Evolutionary conservation across 1,284 basidiomycete species (phyloP).

Genomic region (Inonotus obliquus): DNA sequence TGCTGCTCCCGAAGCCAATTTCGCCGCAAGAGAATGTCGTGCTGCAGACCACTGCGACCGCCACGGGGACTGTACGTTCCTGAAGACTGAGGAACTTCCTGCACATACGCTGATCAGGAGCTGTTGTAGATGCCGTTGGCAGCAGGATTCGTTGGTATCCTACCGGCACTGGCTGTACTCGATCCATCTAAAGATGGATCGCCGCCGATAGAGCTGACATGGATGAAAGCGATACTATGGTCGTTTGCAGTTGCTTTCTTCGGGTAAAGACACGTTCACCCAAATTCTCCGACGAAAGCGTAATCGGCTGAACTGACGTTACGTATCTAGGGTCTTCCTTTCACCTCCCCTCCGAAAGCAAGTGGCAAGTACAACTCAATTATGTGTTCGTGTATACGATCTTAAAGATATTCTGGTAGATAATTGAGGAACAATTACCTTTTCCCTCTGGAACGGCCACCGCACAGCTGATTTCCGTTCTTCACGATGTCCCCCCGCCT

Average conservation of each 20-base stretch:
- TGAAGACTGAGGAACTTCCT: neutral
- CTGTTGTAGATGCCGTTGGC: conserved; percentile 74
- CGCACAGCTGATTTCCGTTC: conserved; percentile 88
- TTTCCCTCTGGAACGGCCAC: conserved; percentile 98
- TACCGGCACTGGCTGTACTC: conserved; percentile 84
- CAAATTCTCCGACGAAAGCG: neutral
- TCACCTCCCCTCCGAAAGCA: conserved; percentile 91
- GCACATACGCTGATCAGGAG: neutral
- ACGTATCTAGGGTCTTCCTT: conserved; percentile 75
- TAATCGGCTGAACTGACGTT: conserved; percentile 13
- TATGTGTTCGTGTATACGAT: neutral
- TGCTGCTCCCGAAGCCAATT: conserved; percentile 67
- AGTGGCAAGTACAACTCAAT: conserved; percentile 49
- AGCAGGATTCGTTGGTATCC: conserved; percentile 91
- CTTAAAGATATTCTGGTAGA: conserved; percentile 39
- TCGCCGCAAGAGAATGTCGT: conserved; percentile 90
- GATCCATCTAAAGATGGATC: conserved; percentile 72
- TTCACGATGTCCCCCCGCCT: conserved; percentile 74
- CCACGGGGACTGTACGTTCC: conserved; percentile 67
- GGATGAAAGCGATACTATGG: conserved; percentile 74
- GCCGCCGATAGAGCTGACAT: conserved; percentile 70
- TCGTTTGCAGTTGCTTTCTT: conserved; percentile 88
- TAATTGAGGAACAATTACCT: conserved; percentile 88
- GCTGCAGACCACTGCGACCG: conserved; percentile 92
- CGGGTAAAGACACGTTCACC: conserved; percentile 49